These are phyloP conservation scores for Forsythia suspensa DNA, from an alignment of 257 asterid genomes.

Conservation along the genomic window DNA sequence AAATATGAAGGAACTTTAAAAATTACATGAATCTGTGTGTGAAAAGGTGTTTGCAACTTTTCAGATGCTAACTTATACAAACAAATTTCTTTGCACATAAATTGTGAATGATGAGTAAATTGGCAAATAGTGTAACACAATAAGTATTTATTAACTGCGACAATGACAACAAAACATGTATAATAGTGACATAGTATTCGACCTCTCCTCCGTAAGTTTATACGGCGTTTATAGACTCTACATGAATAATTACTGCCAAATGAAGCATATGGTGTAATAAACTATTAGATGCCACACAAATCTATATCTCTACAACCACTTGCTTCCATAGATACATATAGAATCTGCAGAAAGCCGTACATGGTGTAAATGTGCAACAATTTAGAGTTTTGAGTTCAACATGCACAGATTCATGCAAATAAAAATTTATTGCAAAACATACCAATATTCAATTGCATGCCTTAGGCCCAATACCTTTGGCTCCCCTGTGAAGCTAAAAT, in stretches of 20 bases:
- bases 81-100: not conserved
- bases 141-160: not conserved
- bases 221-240: not conserved
- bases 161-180: not conserved
- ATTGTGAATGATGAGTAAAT: not conserved
- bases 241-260: not conserved
- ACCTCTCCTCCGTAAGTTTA: not conserved
- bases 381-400: not conserved
- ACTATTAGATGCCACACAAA: not conserved
- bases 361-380: not conserved
- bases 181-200: not conserved
- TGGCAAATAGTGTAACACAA: not conserved
- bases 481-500: constrained; percentile 98
- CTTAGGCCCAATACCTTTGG: constrained; percentile 68
- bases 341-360: not conserved
- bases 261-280: not conserved
- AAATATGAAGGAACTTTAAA: too few relatives aligned
- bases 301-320: not conserved
- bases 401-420: not conserved
- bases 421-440: too few relatives aligned
- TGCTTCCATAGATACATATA: not conserved
- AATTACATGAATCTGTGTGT: not conserved
- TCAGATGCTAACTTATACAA: not conserved
- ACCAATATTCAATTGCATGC: not conserved
- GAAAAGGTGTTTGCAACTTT: not conserved